Conservation (phyloP, 208 protist species). For the Leptomonas seymouri region DNA sequence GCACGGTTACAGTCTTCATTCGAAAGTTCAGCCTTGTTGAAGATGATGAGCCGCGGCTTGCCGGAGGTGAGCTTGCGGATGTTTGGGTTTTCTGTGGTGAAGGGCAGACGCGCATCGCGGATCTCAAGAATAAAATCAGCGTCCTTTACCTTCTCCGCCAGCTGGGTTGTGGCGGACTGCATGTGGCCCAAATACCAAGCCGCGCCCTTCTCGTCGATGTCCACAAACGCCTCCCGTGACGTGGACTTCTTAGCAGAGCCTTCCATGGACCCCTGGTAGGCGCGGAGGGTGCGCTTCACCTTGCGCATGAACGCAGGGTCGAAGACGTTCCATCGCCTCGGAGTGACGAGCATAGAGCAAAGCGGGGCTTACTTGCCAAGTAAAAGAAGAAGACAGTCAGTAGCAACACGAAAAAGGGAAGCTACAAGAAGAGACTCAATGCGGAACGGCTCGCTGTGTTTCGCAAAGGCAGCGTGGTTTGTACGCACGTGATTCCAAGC, state of each 20-base stretch:
- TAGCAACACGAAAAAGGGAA: too few relatives aligned
- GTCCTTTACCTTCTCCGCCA: conserved; percentile 78
- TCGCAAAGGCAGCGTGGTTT: too few relatives aligned
- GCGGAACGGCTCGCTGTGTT: too few relatives aligned
- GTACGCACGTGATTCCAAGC: too few relatives aligned
- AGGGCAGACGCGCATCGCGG: conserved; percentile 91
- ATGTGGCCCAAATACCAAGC: conserved; percentile 93
- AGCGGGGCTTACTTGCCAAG: neutral
- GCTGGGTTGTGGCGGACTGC: conserved; percentile 53
- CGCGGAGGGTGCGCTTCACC: conserved; percentile 80
- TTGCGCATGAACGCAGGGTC: conserved; percentile 90
- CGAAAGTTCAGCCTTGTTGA: conserved; percentile 93
- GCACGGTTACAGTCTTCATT: conserved; percentile 84
- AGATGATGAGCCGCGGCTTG: conserved; percentile 86
- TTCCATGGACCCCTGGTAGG: conserved; percentile 80
- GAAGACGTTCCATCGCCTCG: conserved; percentile 66
- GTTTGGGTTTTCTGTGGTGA: conserved; percentile 87
- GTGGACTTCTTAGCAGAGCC: conserved; percentile 53
- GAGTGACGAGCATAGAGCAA: conserved; percentile 42
- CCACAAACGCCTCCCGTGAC: conserved; percentile 86
- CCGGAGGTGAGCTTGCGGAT: conserved; percentile 52
- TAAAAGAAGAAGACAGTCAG: neutral
- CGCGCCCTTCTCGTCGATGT: conserved; percentile 84
- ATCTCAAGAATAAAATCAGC: conserved; percentile 94
- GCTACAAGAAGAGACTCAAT: too few relatives aligned